Evolutionary conservation across 768 basidiomycete species (phyloP).

Genomic region (Suillus subalutaceus): DNA sequence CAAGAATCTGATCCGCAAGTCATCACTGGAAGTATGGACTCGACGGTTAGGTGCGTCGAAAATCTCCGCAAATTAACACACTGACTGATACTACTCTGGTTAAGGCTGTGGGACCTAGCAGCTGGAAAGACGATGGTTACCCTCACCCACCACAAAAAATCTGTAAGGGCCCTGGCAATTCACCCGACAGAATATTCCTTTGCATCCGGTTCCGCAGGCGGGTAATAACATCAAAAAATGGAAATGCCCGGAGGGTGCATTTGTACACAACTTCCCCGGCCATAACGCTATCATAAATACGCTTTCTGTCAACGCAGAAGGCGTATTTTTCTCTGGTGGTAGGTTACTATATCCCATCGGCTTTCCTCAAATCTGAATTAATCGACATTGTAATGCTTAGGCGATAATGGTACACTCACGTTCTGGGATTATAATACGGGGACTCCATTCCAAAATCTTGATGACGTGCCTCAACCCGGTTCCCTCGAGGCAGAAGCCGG

Average conservation of each 20-base stretch:
- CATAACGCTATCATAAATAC: constrained; percentile 99
- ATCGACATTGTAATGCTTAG: constrained; percentile 40
- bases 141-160: constrained; percentile 99
- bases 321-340: constrained; percentile 98
- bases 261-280: constrained; percentile 95
- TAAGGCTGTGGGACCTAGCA: constrained; percentile 93
- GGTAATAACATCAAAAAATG: constrained; percentile 99
- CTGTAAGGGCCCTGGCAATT: constrained; percentile 89
- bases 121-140: constrained; percentile 97
- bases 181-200: constrained; percentile 98
- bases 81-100: constrained; percentile 8
- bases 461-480: constrained; percentile 96
- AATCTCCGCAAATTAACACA: not conserved
- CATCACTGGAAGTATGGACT: constrained; percentile 98
- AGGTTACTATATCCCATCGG: constrained; percentile 26
- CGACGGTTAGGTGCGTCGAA: constrained; percentile 76
- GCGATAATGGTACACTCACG: constrained; percentile 88
- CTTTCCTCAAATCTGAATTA: constrained; percentile 3
- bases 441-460: constrained; percentile 90
- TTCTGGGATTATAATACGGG: constrained; percentile 97
- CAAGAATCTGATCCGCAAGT: constrained; percentile 98
- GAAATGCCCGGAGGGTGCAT: constrained; percentile 96
- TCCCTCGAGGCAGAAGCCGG: constrained; percentile 97
- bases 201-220: constrained; percentile 94
- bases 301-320: constrained; percentile 89